Base-by-base conservation (phyloP, 2,329 filamentous ascomycete species). In the Pestalotiopsis sp. region DNA sequence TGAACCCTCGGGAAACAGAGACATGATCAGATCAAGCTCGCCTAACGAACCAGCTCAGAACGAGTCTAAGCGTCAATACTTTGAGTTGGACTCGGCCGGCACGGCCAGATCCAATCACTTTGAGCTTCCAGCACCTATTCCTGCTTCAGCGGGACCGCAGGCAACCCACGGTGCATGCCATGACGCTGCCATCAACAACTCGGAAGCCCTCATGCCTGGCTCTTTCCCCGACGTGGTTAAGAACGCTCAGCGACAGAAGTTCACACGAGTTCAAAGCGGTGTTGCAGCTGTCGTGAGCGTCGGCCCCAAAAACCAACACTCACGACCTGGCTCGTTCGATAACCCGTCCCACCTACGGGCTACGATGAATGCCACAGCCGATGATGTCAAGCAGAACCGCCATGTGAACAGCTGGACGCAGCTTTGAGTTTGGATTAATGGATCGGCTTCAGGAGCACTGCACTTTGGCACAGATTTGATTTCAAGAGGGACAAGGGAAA, bases 41-140 rank as follows among this genome's bases (percentile, higher is more conserved):
- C 13, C 65, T 36, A 13, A 20, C 13, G 62, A 3, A 6, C 63
- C 65, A 12, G 38, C 41, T 25, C 58, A 66, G 45, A 69, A 64
- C 4, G 70, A 69, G 45, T 69, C 70, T 9, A 68, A 9, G 4
- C 70, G 70, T 14, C 25, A 63, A 6, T 71, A 65, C 61, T 67
- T 69, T 58, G 74, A 76, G 63, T 69, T 76, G 41, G 73, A 75
- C 49, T 73, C 74, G 3, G 31, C 59, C 17, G 72, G 69, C 13
- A 68, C 58, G 7, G 64, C 59, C 59, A 62, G 23, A 57, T 9
- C 41, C 7, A 23, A 38, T 2, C 13, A 13, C 2, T 49, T 69
- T 17, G 68, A 70, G n/a, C 36, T 70, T 4, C 57, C 68, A 4
- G 66, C 61, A 9, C 12, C 62, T 12, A n/a, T 12, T 6, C 57